Percentiles rank a stretch among this genome's conserved stretches.
Conservation (phyloP, 2,329 filamentous ascomycete genomes). For the Macrophomina tecta region DNA sequence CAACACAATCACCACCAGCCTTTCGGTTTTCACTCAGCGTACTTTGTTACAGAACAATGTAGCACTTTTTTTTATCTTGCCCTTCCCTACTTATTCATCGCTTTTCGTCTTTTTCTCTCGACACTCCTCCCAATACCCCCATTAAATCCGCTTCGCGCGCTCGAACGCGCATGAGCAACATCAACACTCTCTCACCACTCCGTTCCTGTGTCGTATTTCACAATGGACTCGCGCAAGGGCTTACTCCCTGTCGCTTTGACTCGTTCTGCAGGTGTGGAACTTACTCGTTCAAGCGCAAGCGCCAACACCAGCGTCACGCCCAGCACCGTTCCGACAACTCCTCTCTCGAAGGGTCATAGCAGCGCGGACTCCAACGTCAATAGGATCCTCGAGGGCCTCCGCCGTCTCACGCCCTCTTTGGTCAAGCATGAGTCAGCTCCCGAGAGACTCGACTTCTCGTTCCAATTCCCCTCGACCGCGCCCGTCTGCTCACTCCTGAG, state of each 20-base stretch:
- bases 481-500: neutral
- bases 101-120: neutral
- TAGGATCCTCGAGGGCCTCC: neutral
- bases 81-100: neutral
- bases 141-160: neutral
- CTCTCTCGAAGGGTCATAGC: neutral
- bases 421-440: neutral
- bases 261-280: neutral
- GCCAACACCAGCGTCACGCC: conserved; percentile 2
- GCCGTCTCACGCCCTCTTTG: neutral
- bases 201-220: neutral
- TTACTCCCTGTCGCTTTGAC: neutral
- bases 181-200: neutral
- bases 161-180: neutral
- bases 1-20: neutral
- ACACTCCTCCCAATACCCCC: neutral
- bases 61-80: neutral
- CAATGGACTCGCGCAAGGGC: conserved; percentile 8
- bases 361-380: neutral
- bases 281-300: neutral
- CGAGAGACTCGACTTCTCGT: neutral
- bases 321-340: neutral
- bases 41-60: neutral
- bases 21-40: neutral
- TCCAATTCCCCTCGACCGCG: neutral